Percentiles rank a stretch among this genome's conserved stretches.
Evolutionary conservation across 2,329 filamentous ascomycete genomes (phyloP).

Genomic region (Sclerotinia spermophila): DNA sequence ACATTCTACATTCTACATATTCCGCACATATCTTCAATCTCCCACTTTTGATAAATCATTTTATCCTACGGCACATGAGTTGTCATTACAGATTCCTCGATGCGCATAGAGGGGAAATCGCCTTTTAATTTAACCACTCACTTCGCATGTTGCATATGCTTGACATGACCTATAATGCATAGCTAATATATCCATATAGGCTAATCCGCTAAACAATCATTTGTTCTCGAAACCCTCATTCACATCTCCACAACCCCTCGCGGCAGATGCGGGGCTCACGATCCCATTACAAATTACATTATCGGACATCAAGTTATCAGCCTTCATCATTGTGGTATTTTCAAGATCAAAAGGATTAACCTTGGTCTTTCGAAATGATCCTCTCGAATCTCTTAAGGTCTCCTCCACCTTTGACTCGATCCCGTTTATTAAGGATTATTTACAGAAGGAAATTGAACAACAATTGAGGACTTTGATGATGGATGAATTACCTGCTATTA

Average conservation of each 20-base stretch:
- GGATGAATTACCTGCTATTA: constrained; percentile 95
- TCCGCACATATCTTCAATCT: background rate
- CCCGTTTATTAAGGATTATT: constrained; percentile 93
- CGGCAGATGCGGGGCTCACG: constrained; percentile 85
- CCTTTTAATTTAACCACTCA: background rate
- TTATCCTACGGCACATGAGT: background rate
- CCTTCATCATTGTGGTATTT: constrained; percentile 96
- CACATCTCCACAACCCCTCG: constrained; percentile 87
- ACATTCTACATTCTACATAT: constrained; percentile 7
- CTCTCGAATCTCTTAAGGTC: constrained; percentile 94
- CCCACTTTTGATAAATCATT: constrained; percentile 10
- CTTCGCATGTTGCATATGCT: constrained; percentile 16
- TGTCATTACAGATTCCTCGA: constrained; percentile 11
- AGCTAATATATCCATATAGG: constrained; percentile 58
- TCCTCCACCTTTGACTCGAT: constrained; percentile 99
- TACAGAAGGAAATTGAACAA: constrained; percentile 92
- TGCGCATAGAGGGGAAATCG: background rate
- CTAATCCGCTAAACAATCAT: constrained; percentile 95
- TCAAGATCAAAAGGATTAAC: constrained; percentile 96
- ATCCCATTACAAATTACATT: constrained; percentile 97
- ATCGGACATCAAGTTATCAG: constrained; percentile 91
- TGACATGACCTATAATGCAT: constrained; percentile 35
- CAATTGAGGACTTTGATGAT: constrained; percentile 93
- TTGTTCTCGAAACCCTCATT: constrained; percentile 87
- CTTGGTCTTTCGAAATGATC: constrained; percentile 95